Evolutionary conservation across 1,139 yeast genomes (phyloP), one percentile per base, ranked within the genome.

Genomic region (Saccharomyces hybrid): DNA sequence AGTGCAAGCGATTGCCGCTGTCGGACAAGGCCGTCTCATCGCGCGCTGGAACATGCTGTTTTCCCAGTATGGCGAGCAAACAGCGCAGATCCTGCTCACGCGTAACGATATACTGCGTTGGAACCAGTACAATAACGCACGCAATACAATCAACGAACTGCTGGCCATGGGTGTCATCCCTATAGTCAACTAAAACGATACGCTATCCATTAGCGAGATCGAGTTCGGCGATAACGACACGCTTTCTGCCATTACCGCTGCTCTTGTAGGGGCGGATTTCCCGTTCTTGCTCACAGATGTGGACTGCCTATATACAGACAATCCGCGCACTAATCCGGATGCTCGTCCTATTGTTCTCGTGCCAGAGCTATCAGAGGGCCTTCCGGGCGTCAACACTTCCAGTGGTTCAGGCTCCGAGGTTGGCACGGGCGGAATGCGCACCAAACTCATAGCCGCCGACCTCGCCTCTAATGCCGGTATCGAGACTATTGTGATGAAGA

Each of bases 351-450:
- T 91, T 3, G 73, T 86, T 48, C 74, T 88, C 14, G 97, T 91
- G n/a, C 85, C 83, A 48, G 85, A 86, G 31, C 78, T 89, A 62
- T 78, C 80, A 47, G 82, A 84, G 49, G 63, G 65, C 7, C 54
- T 61, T 48, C 77, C 90, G 65, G 75, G 80, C 46, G 96, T 89
- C 42, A 83, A 84, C 56, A 89, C 95, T 0, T 82, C 85, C 48
- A 73, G 83, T n/a, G 79, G 75, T 31, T 77, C 80, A 1, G 96
- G 95, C 1, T 82, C 93, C 47, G 78, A 82, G 56, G 95, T 91
- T 6, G 98, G 98, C 11, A 91, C 98, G 0, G 98, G 98, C 14
- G 98, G 98, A 8, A 91, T 91, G 98, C 87, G 95, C 48, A 91
- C 98, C 26, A 91, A 91, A 67, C 75, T 91, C 51, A 88, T 91